phyloP scores from a whole-genome alignment of 1,284 basidiomycete species.

The Sanguinoderma infundibulare region DNA sequence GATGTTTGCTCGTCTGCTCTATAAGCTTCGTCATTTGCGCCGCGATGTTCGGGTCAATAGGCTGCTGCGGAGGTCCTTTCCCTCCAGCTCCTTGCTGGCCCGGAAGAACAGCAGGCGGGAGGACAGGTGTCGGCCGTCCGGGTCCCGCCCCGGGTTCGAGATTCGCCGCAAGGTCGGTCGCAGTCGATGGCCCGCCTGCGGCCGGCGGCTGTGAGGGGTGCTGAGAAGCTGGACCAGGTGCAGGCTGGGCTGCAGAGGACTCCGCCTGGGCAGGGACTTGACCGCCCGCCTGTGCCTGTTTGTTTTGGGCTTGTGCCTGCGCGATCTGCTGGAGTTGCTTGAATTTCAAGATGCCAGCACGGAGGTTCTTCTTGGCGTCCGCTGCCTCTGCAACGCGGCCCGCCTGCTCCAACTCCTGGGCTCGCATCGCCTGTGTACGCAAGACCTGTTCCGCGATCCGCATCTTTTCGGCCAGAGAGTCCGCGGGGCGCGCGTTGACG shows the following conservation, averaged over 20 bases:
- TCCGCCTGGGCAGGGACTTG: constrained; percentile 8
- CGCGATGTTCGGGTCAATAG: constrained; percentile 29
- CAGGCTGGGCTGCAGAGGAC: neutral
- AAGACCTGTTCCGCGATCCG: constrained; percentile 4
- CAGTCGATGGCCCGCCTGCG: neutral
- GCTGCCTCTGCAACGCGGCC: constrained; percentile 9
- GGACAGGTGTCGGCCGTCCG: neutral
- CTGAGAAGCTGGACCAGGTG: neutral
- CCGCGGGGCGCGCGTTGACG: neutral
- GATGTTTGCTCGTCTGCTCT: constrained; percentile 46
- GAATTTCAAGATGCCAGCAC: constrained; percentile 11
- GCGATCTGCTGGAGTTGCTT: constrained; percentile 11
- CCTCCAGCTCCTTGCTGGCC: neutral
- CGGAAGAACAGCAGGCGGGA: neutral
- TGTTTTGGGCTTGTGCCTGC: constrained; percentile 7
- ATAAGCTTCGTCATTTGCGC: constrained; percentile 58
- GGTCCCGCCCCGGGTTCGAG: neutral
- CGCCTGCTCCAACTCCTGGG: constrained; percentile 1
- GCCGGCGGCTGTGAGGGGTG: neutral
- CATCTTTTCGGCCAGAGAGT: constrained; percentile 4
- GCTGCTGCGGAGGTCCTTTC: neutral
- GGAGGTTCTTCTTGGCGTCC: constrained; percentile 8
- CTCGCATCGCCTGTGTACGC: neutral
- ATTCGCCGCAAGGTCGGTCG: neutral
- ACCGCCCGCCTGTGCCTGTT: neutral